Conservation (phyloP, 257 asterid species). For the Solanum ossicruentum region DNA sequence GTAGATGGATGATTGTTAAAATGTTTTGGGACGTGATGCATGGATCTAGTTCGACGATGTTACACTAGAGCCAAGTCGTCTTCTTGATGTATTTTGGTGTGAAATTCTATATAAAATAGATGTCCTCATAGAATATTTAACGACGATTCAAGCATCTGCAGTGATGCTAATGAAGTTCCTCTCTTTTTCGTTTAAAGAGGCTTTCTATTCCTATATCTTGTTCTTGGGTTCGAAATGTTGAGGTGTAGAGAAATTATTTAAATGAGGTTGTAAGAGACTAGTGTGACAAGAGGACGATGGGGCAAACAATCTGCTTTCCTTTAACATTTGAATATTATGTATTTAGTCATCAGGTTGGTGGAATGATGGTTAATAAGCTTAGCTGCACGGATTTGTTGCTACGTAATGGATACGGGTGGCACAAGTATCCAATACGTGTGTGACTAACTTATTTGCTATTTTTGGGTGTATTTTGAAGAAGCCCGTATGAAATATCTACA, state of each 20-base stretch:
- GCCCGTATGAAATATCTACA: no score
- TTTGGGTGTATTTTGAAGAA: no score
- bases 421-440: no score
- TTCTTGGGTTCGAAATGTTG: background rate
- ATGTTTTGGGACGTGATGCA: conserved; percentile 31
- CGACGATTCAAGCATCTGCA: background rate
- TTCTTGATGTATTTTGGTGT: background rate
- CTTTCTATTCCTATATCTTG: background rate
- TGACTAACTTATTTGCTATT: no score
- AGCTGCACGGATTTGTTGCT: no score
- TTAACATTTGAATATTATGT: background rate
- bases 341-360: background rate
- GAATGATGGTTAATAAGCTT: background rate
- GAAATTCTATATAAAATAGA: background rate
- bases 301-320: background rate
- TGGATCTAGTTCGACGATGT: conserved; percentile 18
- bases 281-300: background rate
- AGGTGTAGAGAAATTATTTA: background rate
- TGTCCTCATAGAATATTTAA: background rate
- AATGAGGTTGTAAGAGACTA: background rate
- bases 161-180: background rate
- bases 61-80: conserved; percentile 1
- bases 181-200: background rate
- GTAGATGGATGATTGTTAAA: conserved; percentile 44
- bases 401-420: no score